Percentiles rank a stretch among this genome's conserved stretches.
phyloP scores from a whole-genome alignment of 148 eudicot genomes.

The Rhododendron griersonianum region DNA sequence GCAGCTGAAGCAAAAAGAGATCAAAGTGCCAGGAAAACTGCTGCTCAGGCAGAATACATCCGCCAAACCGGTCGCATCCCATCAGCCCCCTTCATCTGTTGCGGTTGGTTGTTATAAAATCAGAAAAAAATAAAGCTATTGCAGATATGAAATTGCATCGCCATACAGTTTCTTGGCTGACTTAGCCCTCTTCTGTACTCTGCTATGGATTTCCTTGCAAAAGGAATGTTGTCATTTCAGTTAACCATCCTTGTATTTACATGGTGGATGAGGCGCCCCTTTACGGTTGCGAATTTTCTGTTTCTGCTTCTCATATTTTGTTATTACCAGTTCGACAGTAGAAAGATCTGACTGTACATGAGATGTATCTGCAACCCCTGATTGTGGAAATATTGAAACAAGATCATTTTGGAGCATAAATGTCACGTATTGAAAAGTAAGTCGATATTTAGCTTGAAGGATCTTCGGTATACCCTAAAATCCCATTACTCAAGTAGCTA shows the following conservation, averaged over 20 bases:
- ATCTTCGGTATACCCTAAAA: neutral
- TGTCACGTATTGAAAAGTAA: neutral
- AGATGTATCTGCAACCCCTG: constrained; percentile 3
- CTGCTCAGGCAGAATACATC: constrained; percentile 69
- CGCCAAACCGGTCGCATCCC: constrained; percentile 82
- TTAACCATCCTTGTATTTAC: constrained; percentile 13
- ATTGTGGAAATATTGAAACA: neutral
- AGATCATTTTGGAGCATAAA: constrained; percentile 1
- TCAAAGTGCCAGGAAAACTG: constrained; percentile 52
- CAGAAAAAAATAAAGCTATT: neutral
- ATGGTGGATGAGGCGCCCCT: neutral
- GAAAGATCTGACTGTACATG: neutral
- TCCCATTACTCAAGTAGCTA: neutral
- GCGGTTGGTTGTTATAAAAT: constrained; percentile 55
- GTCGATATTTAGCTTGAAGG: neutral
- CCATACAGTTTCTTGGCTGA: neutral
- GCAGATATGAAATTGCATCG: neutral
- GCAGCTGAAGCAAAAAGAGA: constrained; percentile 69
- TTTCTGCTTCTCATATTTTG: neutral
- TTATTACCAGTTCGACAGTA: neutral
- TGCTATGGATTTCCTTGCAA: neutral
- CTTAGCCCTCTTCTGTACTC: constrained; percentile 9
- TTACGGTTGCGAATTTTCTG: neutral
- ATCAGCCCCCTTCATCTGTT: constrained; percentile 51
- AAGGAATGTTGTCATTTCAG: constrained; percentile 3